Base-by-base conservation (phyloP, 495 filamentous ascomycete genomes). In the Lasiosphaeris hirsuta region DNA sequence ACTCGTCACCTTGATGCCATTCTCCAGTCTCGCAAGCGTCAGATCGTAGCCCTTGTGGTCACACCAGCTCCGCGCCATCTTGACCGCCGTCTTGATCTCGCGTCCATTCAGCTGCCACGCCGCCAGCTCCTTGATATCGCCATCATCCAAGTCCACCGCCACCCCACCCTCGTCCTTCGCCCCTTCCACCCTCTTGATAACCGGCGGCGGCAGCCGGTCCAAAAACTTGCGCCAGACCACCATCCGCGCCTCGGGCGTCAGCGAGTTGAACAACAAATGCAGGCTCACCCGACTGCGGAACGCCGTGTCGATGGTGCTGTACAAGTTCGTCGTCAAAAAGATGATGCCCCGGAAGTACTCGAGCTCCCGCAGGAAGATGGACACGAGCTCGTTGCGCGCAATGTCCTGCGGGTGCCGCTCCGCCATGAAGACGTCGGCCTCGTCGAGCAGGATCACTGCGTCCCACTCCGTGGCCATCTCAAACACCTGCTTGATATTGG, bases 81-180 rank as follows among this genome's bases (percentile, higher is more conserved):
- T 84, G 18, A 87, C 71, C 3, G 81, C 74, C 63, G 86, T 88
- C 68, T 85, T 84, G 58, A 87, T 88, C 69, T 87, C 79, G 42
- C 83, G 64, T 0, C 84, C 84, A 61, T 87, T 87, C 68, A 87
- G 66, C 51, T 76, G 60, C 57, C 75, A 68, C 3, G 56, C 56
- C 0, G 74, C 73, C 33, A 87, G 68, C 35, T 68, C 61, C 23
- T 75, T 63, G 7, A 82, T 58, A n/a, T 84, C 72, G 8, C 61
- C 59, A 0, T 78, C 72, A 10, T 64, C 66, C 53, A 83, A 61
- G 14, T 50, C 62, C 36, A 63, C 51, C 0, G 59, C 59, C 38
- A 71, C 66, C 3, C 64, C 60, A n/a, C 62, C 59, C 7, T 62
- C 52, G 10, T 54, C 60, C 7, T 60, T 60, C 9, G 30, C 10